Evolutionary conservation across 805 yeast genomes (phyloP).

Genomic region (Cyberlindnera maritima): DNA sequence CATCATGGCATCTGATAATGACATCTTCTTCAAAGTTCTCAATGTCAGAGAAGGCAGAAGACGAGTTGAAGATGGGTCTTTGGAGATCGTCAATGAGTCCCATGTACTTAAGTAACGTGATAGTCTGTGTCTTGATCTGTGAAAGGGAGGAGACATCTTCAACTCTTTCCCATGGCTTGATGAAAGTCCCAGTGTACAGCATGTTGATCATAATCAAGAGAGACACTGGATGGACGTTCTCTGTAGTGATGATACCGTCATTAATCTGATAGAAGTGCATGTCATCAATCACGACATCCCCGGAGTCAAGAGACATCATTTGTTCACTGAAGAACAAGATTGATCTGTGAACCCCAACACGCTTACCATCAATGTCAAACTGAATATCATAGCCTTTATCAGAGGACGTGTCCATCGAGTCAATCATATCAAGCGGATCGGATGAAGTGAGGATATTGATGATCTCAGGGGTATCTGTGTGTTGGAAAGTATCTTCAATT

Average conservation of each 20-base stretch:
- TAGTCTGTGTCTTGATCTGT: conserved; percentile 10
- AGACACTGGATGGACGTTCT: conserved; percentile 19
- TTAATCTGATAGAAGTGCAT: conserved; percentile 11
- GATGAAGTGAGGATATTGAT: conserved; percentile 2
- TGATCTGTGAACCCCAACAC: conserved; percentile 31
- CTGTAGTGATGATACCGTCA: conserved; percentile 25
- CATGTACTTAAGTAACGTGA: conserved; percentile 11
- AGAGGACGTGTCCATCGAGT: not conserved
- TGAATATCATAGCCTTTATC: conserved; percentile 36
- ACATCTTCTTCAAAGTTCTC: conserved; percentile 36
- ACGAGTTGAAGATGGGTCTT: conserved; percentile 5
- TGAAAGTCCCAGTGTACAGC: conserved; percentile 45
- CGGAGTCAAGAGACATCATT: conserved; percentile 32
- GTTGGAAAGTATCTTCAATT: conserved; percentile 16
- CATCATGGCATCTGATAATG: conserved; percentile 44
- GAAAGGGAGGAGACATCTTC: conserved; percentile 1
- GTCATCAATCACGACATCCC: conserved; percentile 22
- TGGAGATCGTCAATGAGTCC: conserved; percentile 17
- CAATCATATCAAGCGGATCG: conserved; percentile 11
- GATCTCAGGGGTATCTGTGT: not conserved
- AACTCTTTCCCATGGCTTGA: conserved; percentile 44
- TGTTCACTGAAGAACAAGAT: conserved; percentile 11
- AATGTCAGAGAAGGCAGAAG: conserved; percentile 7
- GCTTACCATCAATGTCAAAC: conserved; percentile 29
- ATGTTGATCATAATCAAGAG: conserved; percentile 43